These are phyloP conservation scores for Amanita thiersii DNA, from an alignment of 768 basidiomycete genomes.

Conservation along the genomic window DNA sequence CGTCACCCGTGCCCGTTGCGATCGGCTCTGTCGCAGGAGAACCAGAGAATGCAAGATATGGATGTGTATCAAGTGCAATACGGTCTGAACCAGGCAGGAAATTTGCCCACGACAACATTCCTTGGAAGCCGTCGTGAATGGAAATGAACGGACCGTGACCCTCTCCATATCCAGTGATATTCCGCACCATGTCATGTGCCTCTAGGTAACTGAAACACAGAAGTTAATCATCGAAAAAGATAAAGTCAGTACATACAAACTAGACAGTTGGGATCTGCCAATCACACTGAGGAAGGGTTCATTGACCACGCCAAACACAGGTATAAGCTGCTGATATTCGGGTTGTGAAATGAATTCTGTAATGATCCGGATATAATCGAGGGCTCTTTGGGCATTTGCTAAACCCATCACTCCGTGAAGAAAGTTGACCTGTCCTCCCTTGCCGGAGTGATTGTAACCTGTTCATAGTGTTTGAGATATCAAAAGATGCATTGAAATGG, in stretches of 20 bases:
- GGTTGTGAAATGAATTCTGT: conserved; percentile 78
- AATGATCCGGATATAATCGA: conserved; percentile 68
- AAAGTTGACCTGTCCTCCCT: conserved; percentile 44
- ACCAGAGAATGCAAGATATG: conserved; percentile 52
- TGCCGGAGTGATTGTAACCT: conserved; percentile 3
- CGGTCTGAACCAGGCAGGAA: conserved; percentile 52
- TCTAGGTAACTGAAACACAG: conserved; percentile 26
- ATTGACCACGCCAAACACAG: conserved; percentile 55
- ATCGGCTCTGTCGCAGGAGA: conserved; percentile 24
- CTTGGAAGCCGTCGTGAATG: conserved; percentile 38
- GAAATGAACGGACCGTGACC: conserved; percentile 56
- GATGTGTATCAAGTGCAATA: conserved; percentile 59
- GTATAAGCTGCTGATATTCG: conserved; percentile 38
- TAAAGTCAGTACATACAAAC: conserved; percentile 25
- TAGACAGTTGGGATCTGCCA: conserved; percentile 40
- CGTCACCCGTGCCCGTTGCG: conserved; percentile 19
- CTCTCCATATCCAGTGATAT: conserved; percentile 63
- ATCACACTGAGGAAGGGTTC: conserved; percentile 46
- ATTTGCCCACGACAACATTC: conserved; percentile 31
- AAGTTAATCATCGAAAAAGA: background rate
- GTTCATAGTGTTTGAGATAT: background rate
- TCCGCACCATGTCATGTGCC: conserved; percentile 52
- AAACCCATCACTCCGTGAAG: conserved; percentile 72
- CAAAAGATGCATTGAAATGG: background rate
- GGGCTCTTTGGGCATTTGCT: conserved; percentile 73